Evolutionary conservation across 139 green algal species (phyloP), one percentile per base, ranked within the genome.

Genomic region (Mesotaenium endlicherianum): DNA sequence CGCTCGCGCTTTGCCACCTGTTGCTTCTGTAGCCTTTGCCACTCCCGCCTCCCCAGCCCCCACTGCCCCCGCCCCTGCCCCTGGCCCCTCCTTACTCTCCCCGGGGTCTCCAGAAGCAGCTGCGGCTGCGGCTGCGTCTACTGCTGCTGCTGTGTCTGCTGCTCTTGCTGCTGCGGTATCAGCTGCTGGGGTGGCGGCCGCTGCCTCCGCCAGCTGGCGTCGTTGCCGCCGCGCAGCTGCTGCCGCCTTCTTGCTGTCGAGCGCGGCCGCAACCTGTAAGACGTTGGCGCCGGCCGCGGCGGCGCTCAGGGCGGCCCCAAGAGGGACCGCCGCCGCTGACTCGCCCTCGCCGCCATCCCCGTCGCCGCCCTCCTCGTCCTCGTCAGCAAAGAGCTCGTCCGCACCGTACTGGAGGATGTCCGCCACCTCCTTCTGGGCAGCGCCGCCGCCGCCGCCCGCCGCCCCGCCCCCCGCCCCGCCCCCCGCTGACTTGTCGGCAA

Each of bases 371-470:
- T 59, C 50, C n/a, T 16, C 75, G 4, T 47, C 75, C 30, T 76
- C 49, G 0, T 69, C 68, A 4, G 72, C 49, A 86, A 86, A 86
- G 1, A 90, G 55, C 44, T 88, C 88, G 67, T 67, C 34, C 0
- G 77, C 84, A 8, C 89, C 89, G 57, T 90, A 94, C 4, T 90
- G 40, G 57, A 97, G 86, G 60, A 97, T 94, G 75, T 95, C 94
- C 60, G 96, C 93, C 57, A 97, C 84, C 82, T 95, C 92, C 6
- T 55, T 84, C 45, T 39, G 20, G 17, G 57, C 44, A 16, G 31
- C 70, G 60, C 30, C 6, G 34, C 36, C 36, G 71, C 31, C 20
- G 49, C 31, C 47, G 38, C 30, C 45, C 60, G 6, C 14, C 14
- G 36, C 38, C 60, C 11, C 36, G 60, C 60, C 38, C 8, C 14